Base-by-base conservation (phyloP, 352 stramenopile genomes). In the Phytophthora gonapodyides region DNA sequence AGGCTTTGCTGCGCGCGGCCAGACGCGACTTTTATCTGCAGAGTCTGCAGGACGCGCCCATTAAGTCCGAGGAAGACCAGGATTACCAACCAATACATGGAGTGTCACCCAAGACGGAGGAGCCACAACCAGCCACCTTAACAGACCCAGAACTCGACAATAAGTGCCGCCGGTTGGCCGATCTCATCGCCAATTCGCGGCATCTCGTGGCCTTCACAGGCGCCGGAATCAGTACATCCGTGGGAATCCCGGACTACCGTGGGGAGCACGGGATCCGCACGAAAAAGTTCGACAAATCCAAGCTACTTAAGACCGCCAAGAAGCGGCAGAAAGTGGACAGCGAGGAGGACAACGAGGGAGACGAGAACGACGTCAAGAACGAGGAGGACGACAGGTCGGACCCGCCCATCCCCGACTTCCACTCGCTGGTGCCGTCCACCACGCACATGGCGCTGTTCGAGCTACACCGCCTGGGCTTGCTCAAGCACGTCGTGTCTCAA, bases 371-470 rank as follows among this genome's bases (percentile, higher is more conserved):
- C 19, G 34, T 19, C 19, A 37, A 53, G 35, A 65, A 48, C n/a
- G 60, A 75, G 30, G 15, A 40, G 10, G 38, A 35, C 16, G 40
- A 38, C 13, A 42, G 12, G 19, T 48, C 6, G 30, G 63, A 24
- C 27, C 27, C 27, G 27, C 27, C 27, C 27, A 80, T 93, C 37
- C 82, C 82, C 2, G 79, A 89, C 40, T 89, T 94, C 47, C 67
- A 88, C 61, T 64, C 52, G 38, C 66, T 94, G 31, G 80, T 91
- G 57, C 85, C 85, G 13, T 93, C 85, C 7, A 63, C 71, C 54
- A 91, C 85, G 5, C 85, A 94, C 75, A 94, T 94, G 85, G 83
- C 83, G 41, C 69, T 94, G 19, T 74, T 69, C 9, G 85, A 94
- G 54, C 70, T 94, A n/a, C 70, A 92, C 54, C 81, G 78, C 2